Percentiles rank a stretch among this genome's conserved stretches.
phyloP scores from a whole-genome alignment of 2,329 filamentous ascomycete species.

The Microdochium nivale region DNA sequence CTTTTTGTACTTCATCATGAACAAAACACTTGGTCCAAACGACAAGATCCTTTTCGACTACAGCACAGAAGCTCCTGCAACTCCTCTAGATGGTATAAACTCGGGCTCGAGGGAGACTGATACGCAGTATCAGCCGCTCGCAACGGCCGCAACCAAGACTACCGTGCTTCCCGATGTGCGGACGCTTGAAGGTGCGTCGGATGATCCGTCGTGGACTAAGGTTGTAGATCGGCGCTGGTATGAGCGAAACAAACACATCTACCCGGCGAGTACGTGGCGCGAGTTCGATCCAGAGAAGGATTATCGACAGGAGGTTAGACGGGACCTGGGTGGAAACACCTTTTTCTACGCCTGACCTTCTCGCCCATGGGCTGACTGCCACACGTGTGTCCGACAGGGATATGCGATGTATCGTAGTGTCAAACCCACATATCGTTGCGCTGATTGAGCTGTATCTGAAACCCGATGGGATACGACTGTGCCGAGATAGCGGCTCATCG shows the following conservation, averaged over 20 bases:
- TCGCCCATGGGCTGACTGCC: neutral
- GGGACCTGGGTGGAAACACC: constrained; percentile 81
- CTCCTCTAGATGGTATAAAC: constrained; percentile 5
- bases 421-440: no score
- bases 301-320: constrained; percentile 67
- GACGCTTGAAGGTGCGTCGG: constrained; percentile 63
- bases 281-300: constrained; percentile 88
- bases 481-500: no score
- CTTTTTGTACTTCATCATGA: constrained; percentile 94
- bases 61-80: constrained; percentile 36
- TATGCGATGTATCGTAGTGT: no score
- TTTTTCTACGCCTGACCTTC: constrained; percentile 69
- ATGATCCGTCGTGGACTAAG: constrained; percentile 78
- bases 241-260: constrained; percentile 96
- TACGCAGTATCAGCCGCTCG: constrained; percentile 22
- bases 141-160: constrained; percentile 26
- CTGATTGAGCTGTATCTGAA: no score
- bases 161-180: constrained; percentile 36
- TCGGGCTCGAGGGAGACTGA: constrained; percentile 2
- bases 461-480: no score
- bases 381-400: no score
- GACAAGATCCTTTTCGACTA: constrained; percentile 73
- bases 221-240: constrained; percentile 97
- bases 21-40: constrained; percentile 68
- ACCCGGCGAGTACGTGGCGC: constrained; percentile 90